Conservation (phyloP, 805 yeast genomes). For the Candida sakaeoensis region DNA sequence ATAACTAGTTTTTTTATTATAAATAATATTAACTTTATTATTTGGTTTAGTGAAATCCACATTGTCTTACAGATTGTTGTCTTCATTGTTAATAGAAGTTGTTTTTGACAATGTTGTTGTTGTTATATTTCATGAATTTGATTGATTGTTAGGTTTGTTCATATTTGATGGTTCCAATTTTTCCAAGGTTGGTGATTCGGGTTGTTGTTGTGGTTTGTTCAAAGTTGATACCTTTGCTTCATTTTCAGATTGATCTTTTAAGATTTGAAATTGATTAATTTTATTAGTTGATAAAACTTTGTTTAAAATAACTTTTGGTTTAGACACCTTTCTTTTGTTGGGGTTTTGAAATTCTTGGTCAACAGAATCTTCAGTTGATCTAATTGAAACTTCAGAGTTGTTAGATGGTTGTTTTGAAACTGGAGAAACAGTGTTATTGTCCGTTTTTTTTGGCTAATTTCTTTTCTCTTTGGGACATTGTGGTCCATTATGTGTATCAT, state of each 20-base stretch:
- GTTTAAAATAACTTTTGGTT: too few relatives aligned
- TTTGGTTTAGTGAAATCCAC: neutral
- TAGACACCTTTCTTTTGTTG: too few relatives aligned
- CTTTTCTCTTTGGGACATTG: too few relatives aligned
- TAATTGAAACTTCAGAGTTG: too few relatives aligned
- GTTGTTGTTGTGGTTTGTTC: too few relatives aligned
- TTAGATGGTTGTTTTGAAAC: too few relatives aligned
- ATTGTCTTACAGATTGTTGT: neutral
- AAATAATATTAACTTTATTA: neutral
- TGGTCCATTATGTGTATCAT: too few relatives aligned
- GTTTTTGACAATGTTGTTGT: neutral
- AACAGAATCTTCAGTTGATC: too few relatives aligned
- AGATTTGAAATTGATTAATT: neutral
- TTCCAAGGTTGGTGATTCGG: neutral
- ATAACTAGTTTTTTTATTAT: neutral
- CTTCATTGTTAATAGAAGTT: neutral
- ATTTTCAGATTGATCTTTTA: neutral
- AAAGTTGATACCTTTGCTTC: neutral
- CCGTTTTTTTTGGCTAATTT: too few relatives aligned
- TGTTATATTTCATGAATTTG: neutral
- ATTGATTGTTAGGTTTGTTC: neutral
- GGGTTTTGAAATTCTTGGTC: too few relatives aligned
- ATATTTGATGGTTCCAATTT: neutral
- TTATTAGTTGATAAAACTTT: neutral
- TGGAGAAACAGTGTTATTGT: too few relatives aligned